Evolutionary conservation across 352 stramenopile species (phyloP).

Genomic region (Saprolegnia parasitica): DNA sequence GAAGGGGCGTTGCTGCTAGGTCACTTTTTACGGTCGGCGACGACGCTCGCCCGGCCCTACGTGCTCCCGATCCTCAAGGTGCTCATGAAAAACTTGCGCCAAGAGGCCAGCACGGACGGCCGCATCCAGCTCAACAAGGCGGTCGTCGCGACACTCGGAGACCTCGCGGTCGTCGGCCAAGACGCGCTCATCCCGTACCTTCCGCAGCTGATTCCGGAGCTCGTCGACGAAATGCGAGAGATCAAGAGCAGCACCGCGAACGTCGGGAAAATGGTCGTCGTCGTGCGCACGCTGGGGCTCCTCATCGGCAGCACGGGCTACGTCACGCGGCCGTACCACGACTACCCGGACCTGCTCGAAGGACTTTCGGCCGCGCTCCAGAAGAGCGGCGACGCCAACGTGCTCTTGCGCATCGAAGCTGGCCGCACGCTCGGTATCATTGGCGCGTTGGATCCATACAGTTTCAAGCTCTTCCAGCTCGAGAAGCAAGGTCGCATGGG

Average conservation of each 20-base stretch:
- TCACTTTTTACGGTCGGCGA: constrained; percentile 70
- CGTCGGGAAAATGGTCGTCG: constrained; percentile 77
- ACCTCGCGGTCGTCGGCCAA: constrained; percentile 70
- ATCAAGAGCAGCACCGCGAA: constrained; percentile 50
- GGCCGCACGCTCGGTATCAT: constrained; percentile 74
- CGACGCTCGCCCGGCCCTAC: constrained; percentile 75
- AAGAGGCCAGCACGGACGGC: constrained; percentile 59
- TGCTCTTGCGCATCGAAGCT: constrained; percentile 70
- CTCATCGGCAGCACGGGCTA: constrained; percentile 79
- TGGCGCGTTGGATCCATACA: constrained; percentile 80
- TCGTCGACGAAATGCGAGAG: constrained; percentile 83
- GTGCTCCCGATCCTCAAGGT: constrained; percentile 80
- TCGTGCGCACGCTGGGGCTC: constrained; percentile 80
- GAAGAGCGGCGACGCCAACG: constrained; percentile 75
- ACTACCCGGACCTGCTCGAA: constrained; percentile 80
- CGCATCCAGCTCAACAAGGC: constrained; percentile 72
- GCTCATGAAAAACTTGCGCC: constrained; percentile 82
- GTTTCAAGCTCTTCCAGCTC: constrained; percentile 75
- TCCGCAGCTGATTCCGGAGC: constrained; percentile 75
- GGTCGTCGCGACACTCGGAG: constrained; percentile 74
- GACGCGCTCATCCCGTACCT: constrained; percentile 79
- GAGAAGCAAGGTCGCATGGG: constrained; percentile 61
- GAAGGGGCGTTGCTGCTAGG: constrained; percentile 77
- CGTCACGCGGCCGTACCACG: constrained; percentile 77
- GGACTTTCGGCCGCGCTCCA: constrained; percentile 69